A percentile compares a stretch with the other conserved stretches of the same genome.
Evolutionary conservation across 2,329 filamentous ascomycete genomes (phyloP).

Genomic region (Neonectria neomacrospora): DNA sequence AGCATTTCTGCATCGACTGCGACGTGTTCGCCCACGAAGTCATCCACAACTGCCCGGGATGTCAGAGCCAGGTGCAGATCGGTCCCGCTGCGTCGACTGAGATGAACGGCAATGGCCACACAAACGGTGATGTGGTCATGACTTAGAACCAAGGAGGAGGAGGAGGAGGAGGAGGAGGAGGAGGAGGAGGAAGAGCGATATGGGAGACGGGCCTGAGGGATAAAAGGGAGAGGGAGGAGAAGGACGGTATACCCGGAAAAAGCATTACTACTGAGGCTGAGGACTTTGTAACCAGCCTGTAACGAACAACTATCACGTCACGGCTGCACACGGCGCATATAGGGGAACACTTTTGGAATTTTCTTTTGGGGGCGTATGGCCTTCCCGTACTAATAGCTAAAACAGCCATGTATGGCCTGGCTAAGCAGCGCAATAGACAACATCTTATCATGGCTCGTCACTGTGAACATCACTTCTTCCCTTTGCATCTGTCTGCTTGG

Average conservation of each 20-base stretch:
- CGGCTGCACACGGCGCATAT: constrained; percentile 25
- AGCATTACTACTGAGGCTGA: constrained; percentile 25
- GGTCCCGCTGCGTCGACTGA: constrained; percentile 33
- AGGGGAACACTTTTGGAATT: constrained; percentile 12
- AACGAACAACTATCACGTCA: constrained; percentile 18
- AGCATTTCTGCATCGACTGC: constrained; percentile 98
- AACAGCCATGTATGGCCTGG: not conserved
- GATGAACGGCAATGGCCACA: constrained; percentile 48
- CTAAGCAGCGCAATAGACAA: constrained; percentile 18
- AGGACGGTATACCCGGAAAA: constrained; percentile 32
- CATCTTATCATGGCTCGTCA: constrained; percentile 15
- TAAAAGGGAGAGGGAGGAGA: constrained; percentile 4
- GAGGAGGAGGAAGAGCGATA: not conserved
- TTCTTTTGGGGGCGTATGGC: constrained; percentile 11
- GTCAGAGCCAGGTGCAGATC: constrained; percentile 64
- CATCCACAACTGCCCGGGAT: constrained; percentile 95
- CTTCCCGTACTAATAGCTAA: constrained; percentile 8
- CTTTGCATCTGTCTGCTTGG: constrained; percentile 4
- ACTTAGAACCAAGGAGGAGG: constrained; percentile 23
- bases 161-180: constrained; percentile 38
- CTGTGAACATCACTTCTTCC: constrained; percentile 1
- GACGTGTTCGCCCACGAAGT: constrained; percentile 95
- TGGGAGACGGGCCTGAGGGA: not conserved
- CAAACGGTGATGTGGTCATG: constrained; percentile 59
- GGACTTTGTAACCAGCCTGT: constrained; percentile 26